These are phyloP conservation scores for Fusarium coicis DNA, from an alignment of 2,329 filamentous ascomycete genomes.

Conservation along the genomic window DNA sequence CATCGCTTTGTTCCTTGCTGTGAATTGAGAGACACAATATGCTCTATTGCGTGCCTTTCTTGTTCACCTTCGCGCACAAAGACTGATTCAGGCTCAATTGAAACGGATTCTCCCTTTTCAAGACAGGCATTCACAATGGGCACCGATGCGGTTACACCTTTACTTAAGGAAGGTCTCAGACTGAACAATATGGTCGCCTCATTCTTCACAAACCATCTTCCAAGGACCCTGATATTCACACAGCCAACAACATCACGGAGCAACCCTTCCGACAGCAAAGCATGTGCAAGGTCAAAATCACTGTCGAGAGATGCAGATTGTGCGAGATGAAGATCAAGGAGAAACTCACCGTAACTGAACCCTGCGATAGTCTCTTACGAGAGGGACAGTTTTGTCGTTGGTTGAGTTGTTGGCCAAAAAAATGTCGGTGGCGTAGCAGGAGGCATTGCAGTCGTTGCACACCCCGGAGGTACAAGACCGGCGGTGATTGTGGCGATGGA, in stretches of 20 bases:
- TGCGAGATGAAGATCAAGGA: neutral
- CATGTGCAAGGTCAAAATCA: neutral
- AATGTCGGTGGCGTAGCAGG: neutral
- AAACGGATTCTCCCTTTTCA: accelerated
- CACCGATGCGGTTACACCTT: accelerated
- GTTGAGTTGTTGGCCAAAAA: neutral
- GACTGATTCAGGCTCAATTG: accelerated
- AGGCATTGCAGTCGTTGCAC: neutral
- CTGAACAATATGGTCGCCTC: accelerated
- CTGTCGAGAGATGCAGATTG: neutral
- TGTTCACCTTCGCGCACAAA: neutral
- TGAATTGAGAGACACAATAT: accelerated
- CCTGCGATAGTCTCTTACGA: no score
- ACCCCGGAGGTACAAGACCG: accelerated
- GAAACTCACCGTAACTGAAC: neutral
- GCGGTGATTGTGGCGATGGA: neutral
- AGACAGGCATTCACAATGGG: accelerated
- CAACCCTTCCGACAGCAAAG: neutral
- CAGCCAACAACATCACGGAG: neutral
- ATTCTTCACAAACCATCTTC: accelerated
- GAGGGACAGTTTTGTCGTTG: neutral
- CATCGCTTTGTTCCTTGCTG: accelerated
- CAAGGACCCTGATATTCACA: no score
- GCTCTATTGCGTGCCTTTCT: accelerated
- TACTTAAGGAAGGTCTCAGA: neutral